These are phyloP conservation scores for Erythrophleum fordii DNA, from an alignment of 306 rosid species.

Conservation along the genomic window DNA sequence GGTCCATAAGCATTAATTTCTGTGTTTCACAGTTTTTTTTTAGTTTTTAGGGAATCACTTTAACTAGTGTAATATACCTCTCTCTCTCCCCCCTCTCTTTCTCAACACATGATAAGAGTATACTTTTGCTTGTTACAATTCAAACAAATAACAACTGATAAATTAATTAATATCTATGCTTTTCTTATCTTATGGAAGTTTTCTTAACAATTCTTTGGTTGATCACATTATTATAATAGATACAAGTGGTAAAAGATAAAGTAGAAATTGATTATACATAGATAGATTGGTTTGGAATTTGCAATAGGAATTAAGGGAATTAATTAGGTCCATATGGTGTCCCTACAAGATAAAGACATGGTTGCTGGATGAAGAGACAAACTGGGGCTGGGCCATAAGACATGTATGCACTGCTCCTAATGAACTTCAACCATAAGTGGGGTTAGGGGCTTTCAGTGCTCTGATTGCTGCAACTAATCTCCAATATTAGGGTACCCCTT, in stretches of 20 bases:
- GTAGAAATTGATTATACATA: background rate
- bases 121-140: background rate
- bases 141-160: background rate
- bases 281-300: no score
- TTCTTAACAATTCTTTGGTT: no score
- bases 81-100: background rate
- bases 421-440: background rate
- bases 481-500: no score
- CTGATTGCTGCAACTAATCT: background rate
- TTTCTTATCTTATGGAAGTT: background rate
- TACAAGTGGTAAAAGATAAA: background rate
- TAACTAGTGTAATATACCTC: no score
- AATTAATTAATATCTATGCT: no score
- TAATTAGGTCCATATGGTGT: constrained; percentile 18
- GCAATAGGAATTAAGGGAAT: background rate
- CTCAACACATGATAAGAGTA: background rate
- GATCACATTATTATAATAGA: background rate
- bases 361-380: background rate
- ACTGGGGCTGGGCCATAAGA: background rate
- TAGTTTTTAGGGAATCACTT: no score
- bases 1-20: background rate
- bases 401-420: background rate
- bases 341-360: background rate
- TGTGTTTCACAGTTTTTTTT: background rate
- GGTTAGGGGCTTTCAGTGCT: background rate